Conservation (phyloP, 805 yeast species). For the Saccharomyces kudriavzevii region DNA sequence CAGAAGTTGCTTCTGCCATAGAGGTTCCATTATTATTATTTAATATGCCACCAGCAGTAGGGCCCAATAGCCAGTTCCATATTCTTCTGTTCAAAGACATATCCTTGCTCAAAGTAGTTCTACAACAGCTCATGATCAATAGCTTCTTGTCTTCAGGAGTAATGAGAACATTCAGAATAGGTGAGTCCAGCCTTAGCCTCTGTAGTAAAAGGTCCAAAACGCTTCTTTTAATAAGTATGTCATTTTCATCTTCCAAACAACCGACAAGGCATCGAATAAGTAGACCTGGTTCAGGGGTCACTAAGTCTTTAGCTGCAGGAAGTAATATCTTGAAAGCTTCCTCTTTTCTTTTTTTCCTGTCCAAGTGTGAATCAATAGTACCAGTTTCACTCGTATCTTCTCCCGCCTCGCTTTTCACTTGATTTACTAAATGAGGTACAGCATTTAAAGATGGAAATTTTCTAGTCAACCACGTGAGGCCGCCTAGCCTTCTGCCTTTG, state of each 20-base stretch:
- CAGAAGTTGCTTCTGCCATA: neutral
- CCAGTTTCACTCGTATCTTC: slow-evolving; percentile 1
- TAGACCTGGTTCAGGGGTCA: slow-evolving; percentile 72
- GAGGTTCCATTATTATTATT: slow-evolving; percentile 26
- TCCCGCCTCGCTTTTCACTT: slow-evolving; percentile 1
- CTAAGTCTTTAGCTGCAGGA: slow-evolving; percentile 50
- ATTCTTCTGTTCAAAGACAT: slow-evolving; percentile 91
- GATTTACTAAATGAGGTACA: slow-evolving; percentile 24
- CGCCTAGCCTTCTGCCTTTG: slow-evolving; percentile 77
- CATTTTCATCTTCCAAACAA: slow-evolving; percentile 59
- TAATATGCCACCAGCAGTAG: slow-evolving; percentile 24
- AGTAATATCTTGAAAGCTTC: slow-evolving; percentile 31
- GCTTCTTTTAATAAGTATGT: slow-evolving; percentile 74
- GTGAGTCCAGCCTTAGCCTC: slow-evolving; percentile 57
- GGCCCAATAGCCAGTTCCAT: slow-evolving; percentile 91
- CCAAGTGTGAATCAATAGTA: slow-evolving; percentile 6
- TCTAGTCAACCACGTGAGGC: slow-evolving; percentile 58
- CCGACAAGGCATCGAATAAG: slow-evolving; percentile 64
- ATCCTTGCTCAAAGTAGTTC: slow-evolving; percentile 70
- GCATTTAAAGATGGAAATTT: slow-evolving; percentile 54
- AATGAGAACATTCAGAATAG: slow-evolving; percentile 42
- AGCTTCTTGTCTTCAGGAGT: slow-evolving; percentile 47
- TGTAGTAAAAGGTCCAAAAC: slow-evolving; percentile 72
- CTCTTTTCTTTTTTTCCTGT: slow-evolving; percentile 26
- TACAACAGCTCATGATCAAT: slow-evolving; percentile 54